These are phyloP conservation scores for Hymenoscyphus salicellus DNA, from an alignment of 2,329 filamentous ascomycete species.

Conservation along the genomic window DNA sequence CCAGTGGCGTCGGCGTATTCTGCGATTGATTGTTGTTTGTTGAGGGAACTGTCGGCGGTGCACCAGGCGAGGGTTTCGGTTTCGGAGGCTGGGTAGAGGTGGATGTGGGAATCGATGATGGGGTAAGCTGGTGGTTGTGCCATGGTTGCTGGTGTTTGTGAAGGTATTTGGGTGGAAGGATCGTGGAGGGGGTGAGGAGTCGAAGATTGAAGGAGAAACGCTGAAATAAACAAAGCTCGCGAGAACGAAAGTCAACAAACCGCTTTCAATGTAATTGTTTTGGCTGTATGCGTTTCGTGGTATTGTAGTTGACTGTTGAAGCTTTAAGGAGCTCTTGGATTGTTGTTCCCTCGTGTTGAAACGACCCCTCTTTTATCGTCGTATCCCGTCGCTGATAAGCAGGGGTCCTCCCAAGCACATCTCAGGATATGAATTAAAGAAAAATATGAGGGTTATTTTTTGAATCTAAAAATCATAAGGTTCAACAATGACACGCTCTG, in stretches of 20 bases:
- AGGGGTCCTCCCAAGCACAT: neutral
- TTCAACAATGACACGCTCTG: neutral
- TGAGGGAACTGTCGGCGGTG: conserved; percentile 53
- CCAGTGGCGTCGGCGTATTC: conserved; percentile 33
- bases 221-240: neutral
- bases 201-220: neutral
- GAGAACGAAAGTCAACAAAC: neutral
- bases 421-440: neutral
- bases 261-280: neutral
- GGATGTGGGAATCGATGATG: conserved; percentile 88
- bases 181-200: neutral
- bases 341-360: neutral
- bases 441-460: neutral
- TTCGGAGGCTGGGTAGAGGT: conserved; percentile 74
- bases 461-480: neutral
- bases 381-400: conserved; percentile 3
- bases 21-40: conserved; percentile 31
- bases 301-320: neutral
- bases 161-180: neutral
- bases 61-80: conserved; percentile 67
- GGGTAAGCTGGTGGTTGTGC: conserved; percentile 38
- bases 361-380: neutral
- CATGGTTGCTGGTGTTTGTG: conserved; percentile 23
- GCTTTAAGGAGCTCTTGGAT: neutral
- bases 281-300: neutral